A percentile compares a stretch with the other conserved stretches of the same genome.
Evolutionary conservation across 192 early-diverging fungal species (phyloP).

Genomic region (Coemansia sp.): DNA sequence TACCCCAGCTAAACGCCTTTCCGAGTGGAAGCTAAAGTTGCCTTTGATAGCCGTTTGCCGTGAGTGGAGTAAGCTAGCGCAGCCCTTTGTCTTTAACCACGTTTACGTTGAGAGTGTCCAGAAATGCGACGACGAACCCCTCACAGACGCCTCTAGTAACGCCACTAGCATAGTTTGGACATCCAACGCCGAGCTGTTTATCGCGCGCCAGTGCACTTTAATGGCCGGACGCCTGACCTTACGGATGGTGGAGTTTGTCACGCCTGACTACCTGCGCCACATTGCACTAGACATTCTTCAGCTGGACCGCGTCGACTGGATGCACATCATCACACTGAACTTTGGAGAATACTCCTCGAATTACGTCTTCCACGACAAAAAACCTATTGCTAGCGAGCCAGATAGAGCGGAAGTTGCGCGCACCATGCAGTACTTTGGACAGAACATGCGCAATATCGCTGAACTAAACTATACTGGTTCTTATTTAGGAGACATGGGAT

Average conservation of each 20-base stretch:
- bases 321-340: background rate
- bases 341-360: background rate
- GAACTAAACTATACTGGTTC: background rate
- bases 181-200: background rate
- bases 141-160: too few species aligned
- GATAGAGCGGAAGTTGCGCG: background rate
- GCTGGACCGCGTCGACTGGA: background rate
- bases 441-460: background rate
- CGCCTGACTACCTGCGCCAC: background rate
- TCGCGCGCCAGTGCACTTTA: background rate
- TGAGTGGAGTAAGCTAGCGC: background rate
- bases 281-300: background rate
- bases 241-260: background rate
- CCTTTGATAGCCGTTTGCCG: background rate
- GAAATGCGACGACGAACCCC: too few species aligned
- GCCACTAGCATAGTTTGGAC: too few species aligned
- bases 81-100: background rate
- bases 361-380: background rate
- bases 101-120: background rate
- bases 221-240: background rate
- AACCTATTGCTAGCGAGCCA: too few species aligned
- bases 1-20: background rate
- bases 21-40: background rate
- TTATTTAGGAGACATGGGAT: too few species aligned
- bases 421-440: background rate